Percentiles rank a stretch among this genome's conserved stretches.
These are phyloP conservation scores for Aleurites moluccanus DNA, from an alignment of 441 rosid genomes.

Conservation along the genomic window DNA sequence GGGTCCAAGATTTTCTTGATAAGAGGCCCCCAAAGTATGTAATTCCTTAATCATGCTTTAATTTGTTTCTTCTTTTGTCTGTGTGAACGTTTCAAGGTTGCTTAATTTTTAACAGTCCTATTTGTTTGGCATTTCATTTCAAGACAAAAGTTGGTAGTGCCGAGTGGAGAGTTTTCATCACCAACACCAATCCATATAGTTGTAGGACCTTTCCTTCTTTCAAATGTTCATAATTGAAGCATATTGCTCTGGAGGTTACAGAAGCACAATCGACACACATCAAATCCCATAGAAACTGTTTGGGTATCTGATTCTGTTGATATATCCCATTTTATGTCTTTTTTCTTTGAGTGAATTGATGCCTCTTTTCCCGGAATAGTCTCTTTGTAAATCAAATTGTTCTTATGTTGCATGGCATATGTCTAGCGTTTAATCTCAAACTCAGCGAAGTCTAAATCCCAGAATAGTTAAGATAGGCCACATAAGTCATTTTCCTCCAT, in stretches of 20 bases:
- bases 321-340: neutral
- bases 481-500: neutral
- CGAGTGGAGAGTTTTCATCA: neutral
- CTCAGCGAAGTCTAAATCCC: neutral
- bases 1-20: slow-evolving; percentile 75
- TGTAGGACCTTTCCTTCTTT: neutral
- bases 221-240: neutral
- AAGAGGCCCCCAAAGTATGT: slow-evolving; percentile 80
- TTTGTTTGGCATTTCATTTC: neutral
- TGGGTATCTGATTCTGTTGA: neutral
- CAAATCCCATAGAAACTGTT: neutral
- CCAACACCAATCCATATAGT: neutral
- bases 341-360: neutral
- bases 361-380: neutral
- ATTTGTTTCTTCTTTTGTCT: neutral
- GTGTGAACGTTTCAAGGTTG: neutral
- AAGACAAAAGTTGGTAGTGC: neutral
- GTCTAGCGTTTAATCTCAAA: neutral
- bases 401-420: neutral
- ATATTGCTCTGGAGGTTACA: neutral
- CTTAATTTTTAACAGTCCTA: neutral
- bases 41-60: slow-evolving; percentile 12
- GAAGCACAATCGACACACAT: neutral
- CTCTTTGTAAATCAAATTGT: neutral
- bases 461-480: neutral